Evolutionary conservation across 805 yeast species (phyloP).

Genomic region (Lipomyces japonicus): DNA sequence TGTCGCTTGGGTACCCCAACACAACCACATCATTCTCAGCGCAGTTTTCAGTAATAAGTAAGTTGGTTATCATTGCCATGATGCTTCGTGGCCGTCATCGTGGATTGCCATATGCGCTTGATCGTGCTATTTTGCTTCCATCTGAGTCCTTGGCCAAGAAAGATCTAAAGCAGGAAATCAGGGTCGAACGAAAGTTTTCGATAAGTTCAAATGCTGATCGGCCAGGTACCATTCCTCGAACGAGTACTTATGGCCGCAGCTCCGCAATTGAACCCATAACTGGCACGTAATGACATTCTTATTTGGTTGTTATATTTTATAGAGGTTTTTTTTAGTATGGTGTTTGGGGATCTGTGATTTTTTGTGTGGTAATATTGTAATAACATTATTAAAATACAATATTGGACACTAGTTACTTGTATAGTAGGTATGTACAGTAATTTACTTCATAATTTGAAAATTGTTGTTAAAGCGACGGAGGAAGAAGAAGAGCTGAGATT

Average conservation of each 20-base stretch:
- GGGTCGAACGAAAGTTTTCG: conserved; percentile 13
- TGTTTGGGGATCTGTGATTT: not conserved
- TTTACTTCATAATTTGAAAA: not conserved
- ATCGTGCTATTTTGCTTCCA: conserved; percentile 88
- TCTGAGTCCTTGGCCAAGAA: conserved; percentile 60
- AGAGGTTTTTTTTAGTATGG: not conserved
- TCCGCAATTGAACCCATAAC: not conserved
- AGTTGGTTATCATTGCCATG: conserved; percentile 80
- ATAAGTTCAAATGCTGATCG: conserved; percentile 4
- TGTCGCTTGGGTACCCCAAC: conserved; percentile 78
- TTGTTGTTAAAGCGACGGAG: conserved; percentile 52
- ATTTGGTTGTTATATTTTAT: not conserved
- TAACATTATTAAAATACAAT: too few species aligned
- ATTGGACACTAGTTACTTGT: not conserved
- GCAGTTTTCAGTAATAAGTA: conserved; percentile 67
- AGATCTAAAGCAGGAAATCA: conserved; percentile 32
- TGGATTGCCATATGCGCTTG: conserved; percentile 89
- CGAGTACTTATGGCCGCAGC: not conserved
- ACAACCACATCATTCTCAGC: conserved; percentile 67
- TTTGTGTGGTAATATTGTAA: not conserved
- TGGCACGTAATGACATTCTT: not conserved
- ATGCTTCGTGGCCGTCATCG: conserved; percentile 95
- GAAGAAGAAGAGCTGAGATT: conserved; percentile 68
- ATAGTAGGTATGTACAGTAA: not conserved
- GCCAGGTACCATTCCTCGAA: not conserved